Percentiles rank a stretch among this genome's conserved stretches.
Conservation (phyloP, 805 yeast species). For the Saturnispora galanensis region DNA sequence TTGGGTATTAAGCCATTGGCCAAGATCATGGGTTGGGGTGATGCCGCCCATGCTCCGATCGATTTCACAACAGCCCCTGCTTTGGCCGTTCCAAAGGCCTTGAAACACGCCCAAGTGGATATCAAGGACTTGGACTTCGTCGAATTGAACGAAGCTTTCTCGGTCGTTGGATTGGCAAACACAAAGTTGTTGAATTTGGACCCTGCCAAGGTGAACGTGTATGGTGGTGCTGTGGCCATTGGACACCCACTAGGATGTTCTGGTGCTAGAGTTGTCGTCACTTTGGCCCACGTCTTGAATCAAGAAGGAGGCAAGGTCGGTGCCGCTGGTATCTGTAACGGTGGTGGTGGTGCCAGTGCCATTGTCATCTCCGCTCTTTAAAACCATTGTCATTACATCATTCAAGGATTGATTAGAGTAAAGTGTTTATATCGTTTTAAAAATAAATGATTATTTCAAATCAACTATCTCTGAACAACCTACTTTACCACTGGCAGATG, state of each 20-base stretch:
- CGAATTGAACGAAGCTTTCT: slow-evolving; percentile 96
- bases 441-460: too few relatives aligned
- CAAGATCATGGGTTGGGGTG: slow-evolving; percentile 90
- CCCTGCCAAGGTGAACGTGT: slow-evolving; percentile 64
- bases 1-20: slow-evolving; percentile 84
- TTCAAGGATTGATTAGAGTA: neutral
- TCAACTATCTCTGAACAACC: too few relatives aligned
- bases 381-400: neutral
- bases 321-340: slow-evolving; percentile 94
- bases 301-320: slow-evolving; percentile 89
- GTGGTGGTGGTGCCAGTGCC: slow-evolving; percentile 99
- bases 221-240: slow-evolving; percentile 94
- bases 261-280: slow-evolving; percentile 91
- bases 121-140: slow-evolving; percentile 71
- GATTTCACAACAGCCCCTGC: slow-evolving; percentile 96
- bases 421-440: neutral
- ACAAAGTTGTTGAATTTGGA: slow-evolving; percentile 58
- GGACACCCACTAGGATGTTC: slow-evolving; percentile 95
- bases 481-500: too few relatives aligned
- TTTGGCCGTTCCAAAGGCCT: slow-evolving; percentile 90
- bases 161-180: slow-evolving; percentile 92
- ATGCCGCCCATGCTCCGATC: slow-evolving; percentile 91
- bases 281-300: slow-evolving; percentile 65
- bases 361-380: slow-evolving; percentile 69
- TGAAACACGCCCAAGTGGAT: slow-evolving; percentile 69